Evolutionary conservation across 805 yeast species (phyloP).

Genomic region (Scheffersomyces coipomensis): DNA sequence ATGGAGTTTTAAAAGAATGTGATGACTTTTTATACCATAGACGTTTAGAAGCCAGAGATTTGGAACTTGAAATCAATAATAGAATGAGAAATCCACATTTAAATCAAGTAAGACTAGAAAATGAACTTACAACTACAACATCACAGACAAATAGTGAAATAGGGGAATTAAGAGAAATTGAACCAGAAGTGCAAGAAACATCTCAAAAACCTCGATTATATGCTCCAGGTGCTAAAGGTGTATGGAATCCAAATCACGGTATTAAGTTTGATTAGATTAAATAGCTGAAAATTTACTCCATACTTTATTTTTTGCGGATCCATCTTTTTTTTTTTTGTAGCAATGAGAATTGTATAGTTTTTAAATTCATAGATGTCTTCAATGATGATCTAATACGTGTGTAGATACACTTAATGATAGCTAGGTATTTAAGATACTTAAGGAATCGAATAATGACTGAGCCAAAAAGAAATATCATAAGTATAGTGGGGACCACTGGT

Average conservation of each 20-base stretch:
- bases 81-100: background rate
- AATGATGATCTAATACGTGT: too few relatives aligned
- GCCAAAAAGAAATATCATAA: slow-evolving; percentile 45
- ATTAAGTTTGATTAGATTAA: slow-evolving; percentile 17
- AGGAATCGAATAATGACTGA: slow-evolving; percentile 27
- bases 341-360: too few relatives aligned
- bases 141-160: background rate
- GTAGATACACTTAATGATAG: slow-evolving; percentile 7
- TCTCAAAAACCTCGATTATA: background rate
- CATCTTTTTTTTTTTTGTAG: too few relatives aligned
- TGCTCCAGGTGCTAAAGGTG: slow-evolving; percentile 2
- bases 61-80: slow-evolving; percentile 29
- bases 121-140: background rate
- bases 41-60: slow-evolving; percentile 50
- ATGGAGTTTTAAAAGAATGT: slow-evolving; percentile 45
- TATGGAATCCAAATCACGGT: slow-evolving; percentile 15
- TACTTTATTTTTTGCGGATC: too few relatives aligned
- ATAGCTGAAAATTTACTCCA: too few relatives aligned
- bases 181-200: background rate
- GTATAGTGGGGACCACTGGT: slow-evolving; percentile 91
- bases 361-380: too few relatives aligned
- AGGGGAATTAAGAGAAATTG: background rate
- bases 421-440: slow-evolving; percentile 14
- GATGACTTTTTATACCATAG: slow-evolving; percentile 51
- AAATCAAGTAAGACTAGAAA: background rate